Base-by-base conservation (phyloP, 345 rosid species). In the Gynandropsis gynandra region DNA sequence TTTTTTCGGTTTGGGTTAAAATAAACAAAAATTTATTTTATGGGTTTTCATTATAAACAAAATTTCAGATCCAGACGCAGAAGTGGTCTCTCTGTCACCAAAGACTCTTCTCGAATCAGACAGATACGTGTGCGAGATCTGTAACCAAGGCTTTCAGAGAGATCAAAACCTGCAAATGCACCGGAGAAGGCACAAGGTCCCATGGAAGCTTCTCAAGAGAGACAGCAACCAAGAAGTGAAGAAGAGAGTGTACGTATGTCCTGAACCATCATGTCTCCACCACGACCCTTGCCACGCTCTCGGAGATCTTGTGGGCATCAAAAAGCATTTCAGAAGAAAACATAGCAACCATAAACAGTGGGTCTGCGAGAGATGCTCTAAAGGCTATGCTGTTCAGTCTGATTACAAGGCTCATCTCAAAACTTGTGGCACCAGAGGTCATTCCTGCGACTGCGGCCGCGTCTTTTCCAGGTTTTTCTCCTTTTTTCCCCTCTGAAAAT, bases 81-180 rank as follows among this genome's bases (percentile, higher is more conserved):
- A 81, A 69, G 95, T 85, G 58, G 87, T 85, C 8, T 85, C 89
- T 52, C 50, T 85, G 37, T 80, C 95, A 1, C 89, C 95, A 3
- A 72, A 70, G 68, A 85, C 87, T 9, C 67, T 85, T 32, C 68
- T 85, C 31, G 89, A 85, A 64, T 85, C 95, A 32, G 89, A 85
- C 53, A 71, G 85, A 51, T 85, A 85, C 58, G 74, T 85, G 15
- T 85, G 95, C 50, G 95, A 85, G 87, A 85, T 85, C 84, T 85
- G 95, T 44, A 85, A 78, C 67, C 89, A 85, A 74, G 95, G 95
- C 59, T 85, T 85, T 67, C 89, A 85, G 62, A 69, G 95, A 46
- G 95, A 85, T 67, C 95, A 85, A 70, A 85, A 85, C 74, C 80
- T 85, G 4, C 95, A 85, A 67, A 85, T 85, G 95, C 95, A 85